Evolutionary conservation across 352 stramenopile species (phyloP), one percentile per base, ranked within the genome.

Genomic region (Aphanomyces invadans): DNA sequence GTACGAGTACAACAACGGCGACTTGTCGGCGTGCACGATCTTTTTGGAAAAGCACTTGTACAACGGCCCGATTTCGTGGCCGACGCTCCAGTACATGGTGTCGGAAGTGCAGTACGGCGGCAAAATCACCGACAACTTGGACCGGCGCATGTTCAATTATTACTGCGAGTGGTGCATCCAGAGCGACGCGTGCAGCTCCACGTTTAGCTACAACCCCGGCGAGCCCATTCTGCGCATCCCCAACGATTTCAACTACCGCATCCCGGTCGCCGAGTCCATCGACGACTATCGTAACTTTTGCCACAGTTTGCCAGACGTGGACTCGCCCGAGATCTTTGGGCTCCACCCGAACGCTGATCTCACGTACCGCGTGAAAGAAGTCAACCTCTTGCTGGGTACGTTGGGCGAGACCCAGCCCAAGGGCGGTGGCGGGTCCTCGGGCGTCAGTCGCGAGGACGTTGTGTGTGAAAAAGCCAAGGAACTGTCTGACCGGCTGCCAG

Each of bases 31-130:
- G 7, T 99, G 93, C 68, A 98, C 98, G 29, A 92, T 98, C 31
- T 99, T 99, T 76, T 81, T 99, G 60, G 96, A 99, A 76, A 99
- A 98, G 70, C 95, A 99, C 70, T 68, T 99, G 55, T 99, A 99
- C 84, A 98, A 98, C 71, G 95, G 94, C 1, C 93, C 94, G 45
- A 98, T 99, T 72, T 98, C 92, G 65, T 99, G 97, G 97, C 87
- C 87, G 7, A 99, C 96, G 25, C 91, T 99, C 65, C 93, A 98
- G 81, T 99, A 99, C 77, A 99, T 99, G 95, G 95, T 99, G 28
- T 90, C 92, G 9, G 96, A 99, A 74, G 95, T 98, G 12, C 93
- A 99, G 71, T 99, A 99, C 76, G 97, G 97, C 45, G 96, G 96
- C 70, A 99, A 99, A 73, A 99, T 99, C 71, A 99, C 96, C 10